Evolutionary conservation across 2,329 filamentous ascomycete species (phyloP).

Genomic region (Aureobasidium zeae): DNA sequence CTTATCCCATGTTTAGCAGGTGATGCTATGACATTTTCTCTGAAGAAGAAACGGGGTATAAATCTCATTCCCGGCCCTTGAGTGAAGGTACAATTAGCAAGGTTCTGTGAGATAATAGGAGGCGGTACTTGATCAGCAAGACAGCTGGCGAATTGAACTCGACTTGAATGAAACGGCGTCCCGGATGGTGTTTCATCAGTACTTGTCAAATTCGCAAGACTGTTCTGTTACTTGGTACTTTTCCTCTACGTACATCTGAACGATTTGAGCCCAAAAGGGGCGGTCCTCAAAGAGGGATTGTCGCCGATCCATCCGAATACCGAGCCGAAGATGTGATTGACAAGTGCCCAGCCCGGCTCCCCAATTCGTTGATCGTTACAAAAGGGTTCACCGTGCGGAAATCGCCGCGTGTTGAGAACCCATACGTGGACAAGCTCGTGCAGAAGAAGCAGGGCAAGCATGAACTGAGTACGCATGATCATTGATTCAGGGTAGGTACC

Average conservation of each 20-base stretch:
- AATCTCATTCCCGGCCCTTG: too few relatives aligned
- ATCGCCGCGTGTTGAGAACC: not conserved
- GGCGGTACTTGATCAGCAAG: not conserved
- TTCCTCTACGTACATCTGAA: conserved; percentile 21
- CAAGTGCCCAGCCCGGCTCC: not conserved
- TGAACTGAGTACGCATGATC: not conserved
- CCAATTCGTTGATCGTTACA: not conserved
- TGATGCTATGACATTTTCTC: too few relatives aligned
- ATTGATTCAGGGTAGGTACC: too few relatives aligned
- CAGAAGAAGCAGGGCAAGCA: not conserved
- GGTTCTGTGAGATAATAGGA: not conserved
- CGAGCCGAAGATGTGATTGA: not conserved
- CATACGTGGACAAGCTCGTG: not conserved
- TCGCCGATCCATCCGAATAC: not conserved
- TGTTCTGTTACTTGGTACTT: conserved; percentile 15
- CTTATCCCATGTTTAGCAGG: too few relatives aligned
- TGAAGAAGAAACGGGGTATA: too few relatives aligned
- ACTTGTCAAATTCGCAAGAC: not conserved
- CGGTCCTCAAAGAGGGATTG: not conserved
- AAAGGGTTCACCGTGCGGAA: not conserved
- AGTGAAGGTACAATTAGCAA: not conserved
- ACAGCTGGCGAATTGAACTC: not conserved
- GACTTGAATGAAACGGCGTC: not conserved
- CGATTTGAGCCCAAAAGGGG: not conserved
- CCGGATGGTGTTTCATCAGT: not conserved